phyloP scores from a whole-genome alignment of 257 asterid species.

The Rehmannia glutinosa region DNA sequence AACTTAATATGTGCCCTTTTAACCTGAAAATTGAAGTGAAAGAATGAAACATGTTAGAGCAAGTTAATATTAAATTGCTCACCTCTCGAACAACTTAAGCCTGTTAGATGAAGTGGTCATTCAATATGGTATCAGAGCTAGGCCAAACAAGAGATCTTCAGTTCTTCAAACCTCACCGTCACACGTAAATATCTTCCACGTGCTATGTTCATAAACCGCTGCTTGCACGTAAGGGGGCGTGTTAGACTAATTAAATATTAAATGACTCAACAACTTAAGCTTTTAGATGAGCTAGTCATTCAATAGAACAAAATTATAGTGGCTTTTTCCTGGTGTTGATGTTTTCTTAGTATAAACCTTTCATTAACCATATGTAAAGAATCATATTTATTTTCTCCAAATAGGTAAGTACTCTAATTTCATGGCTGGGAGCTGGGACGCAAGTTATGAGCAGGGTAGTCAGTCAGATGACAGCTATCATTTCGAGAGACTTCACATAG shows the following conservation, averaged over 20 bases:
- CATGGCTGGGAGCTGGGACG: conserved; percentile 83
- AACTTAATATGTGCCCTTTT: not conserved
- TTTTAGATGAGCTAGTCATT: no score
- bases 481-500: conserved; percentile 68
- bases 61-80: no score
- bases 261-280: no score
- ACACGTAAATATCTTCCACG: no score
- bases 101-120: no score
- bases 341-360: not conserved
- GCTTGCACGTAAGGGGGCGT: no score
- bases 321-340: not conserved
- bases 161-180: no score
- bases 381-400: not conserved
- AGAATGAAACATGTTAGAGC: not conserved
- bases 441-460: conserved; percentile 52
- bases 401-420: conserved; percentile 29
- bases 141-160: no score
- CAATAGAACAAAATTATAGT: not conserved
- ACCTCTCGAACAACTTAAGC: no score
- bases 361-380: conserved; percentile 3
- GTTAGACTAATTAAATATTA: no score
- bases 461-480: conserved; percentile 81
- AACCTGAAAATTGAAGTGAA: not conserved
- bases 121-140: no score
- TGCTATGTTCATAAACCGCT: no score